Evolutionary conservation across 768 basidiomycete genomes (phyloP).

Genomic region (Trametes meyenii): DNA sequence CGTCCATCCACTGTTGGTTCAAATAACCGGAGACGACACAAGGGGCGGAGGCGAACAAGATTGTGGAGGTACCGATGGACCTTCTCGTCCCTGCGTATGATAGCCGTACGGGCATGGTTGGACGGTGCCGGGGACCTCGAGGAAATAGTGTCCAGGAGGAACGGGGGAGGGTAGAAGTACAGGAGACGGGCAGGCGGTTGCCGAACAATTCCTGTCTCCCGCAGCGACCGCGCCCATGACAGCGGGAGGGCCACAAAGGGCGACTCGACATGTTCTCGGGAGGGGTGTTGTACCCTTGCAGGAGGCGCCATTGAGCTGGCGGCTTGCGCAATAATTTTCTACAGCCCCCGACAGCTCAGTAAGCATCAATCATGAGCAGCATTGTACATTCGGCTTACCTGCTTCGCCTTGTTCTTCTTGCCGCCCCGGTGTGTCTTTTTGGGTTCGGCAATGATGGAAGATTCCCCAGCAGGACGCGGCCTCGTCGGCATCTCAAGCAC

Average conservation of each 20-base stretch:
- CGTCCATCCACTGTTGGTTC: background rate
- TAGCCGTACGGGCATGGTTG: background rate
- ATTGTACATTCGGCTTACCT: too few species aligned
- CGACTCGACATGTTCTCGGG: background rate
- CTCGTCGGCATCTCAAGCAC: too few species aligned
- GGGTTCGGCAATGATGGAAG: too few species aligned
- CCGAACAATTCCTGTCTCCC: background rate
- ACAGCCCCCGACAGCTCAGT: too few species aligned
- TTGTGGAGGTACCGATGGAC: slow-evolving; percentile 3
- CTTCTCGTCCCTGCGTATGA: background rate
- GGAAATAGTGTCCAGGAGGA: slow-evolving; percentile 9
- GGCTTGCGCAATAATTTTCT: too few species aligned
- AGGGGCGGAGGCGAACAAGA: background rate
- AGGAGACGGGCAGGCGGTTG: background rate
- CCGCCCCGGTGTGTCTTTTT: too few species aligned
- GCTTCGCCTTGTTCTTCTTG: too few species aligned
- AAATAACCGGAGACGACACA: background rate
- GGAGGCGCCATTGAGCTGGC: background rate
- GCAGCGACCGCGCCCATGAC: background rate
- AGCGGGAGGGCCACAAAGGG: background rate
- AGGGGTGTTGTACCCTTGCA: background rate
- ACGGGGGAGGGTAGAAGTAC: slow-evolving; percentile 12
- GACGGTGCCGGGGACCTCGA: background rate
- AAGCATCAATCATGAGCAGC: too few species aligned
- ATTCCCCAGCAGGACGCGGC: too few species aligned